Evolutionary conservation across 129 eudicot species (phyloP).

Genomic region (Ambrosia trifida): DNA sequence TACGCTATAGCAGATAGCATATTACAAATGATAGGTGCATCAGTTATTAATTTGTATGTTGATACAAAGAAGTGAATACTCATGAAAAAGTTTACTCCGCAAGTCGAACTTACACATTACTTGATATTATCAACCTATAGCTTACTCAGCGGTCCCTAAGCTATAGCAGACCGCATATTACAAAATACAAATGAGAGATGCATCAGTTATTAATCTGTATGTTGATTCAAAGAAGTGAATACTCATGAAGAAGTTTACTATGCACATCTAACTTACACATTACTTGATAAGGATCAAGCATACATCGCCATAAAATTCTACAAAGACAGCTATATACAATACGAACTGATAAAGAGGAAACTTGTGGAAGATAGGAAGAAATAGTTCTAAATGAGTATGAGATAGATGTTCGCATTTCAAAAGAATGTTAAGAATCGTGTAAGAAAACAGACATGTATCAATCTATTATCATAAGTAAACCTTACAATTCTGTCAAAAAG

Average conservation of each 20-base stretch:
- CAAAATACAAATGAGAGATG: not conserved
- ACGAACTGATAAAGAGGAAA: not conserved
- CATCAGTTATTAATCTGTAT: not conserved
- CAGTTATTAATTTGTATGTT: not conserved
- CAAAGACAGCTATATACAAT: slow-evolving; percentile 8
- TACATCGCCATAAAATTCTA: not conserved
- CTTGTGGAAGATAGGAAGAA: not conserved
- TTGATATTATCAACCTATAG: slow-evolving; percentile 6
- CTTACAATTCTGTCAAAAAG: slow-evolving; percentile 97
- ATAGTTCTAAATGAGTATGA: not conserved
- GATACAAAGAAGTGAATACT: slow-evolving; percentile 2
- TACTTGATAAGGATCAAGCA: slow-evolving; percentile 15
- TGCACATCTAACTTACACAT: slow-evolving; percentile 10
- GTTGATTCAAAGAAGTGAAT: slow-evolving; percentile 4
- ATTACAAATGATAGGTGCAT: not conserved
- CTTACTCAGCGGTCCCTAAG: slow-evolving; percentile 9
- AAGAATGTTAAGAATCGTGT: not conserved
- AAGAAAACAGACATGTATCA: slow-evolving; percentile 23
- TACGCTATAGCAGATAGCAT: no score
- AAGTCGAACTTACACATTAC: slow-evolving; percentile 7
- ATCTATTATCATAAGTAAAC: slow-evolving; percentile 13
- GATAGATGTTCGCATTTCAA: not conserved
- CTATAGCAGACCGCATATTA: not conserved
- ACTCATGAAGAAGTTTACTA: slow-evolving; percentile 2
- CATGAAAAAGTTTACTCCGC: slow-evolving; percentile 9